Conservation (phyloP, 257 asterid species). For the Nemophila menziesii region DNA sequence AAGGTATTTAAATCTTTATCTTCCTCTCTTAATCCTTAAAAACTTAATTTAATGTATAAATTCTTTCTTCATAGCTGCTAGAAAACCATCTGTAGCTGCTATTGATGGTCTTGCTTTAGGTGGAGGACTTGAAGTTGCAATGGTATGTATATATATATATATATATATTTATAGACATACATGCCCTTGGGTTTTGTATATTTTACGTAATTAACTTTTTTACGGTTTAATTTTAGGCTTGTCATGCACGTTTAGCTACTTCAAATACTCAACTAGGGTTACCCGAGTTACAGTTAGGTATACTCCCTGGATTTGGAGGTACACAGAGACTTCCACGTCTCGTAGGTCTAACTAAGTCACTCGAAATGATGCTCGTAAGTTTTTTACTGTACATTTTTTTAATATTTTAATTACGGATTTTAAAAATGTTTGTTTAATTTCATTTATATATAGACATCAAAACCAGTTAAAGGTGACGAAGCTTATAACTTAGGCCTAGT, state of each 20-base stretch:
- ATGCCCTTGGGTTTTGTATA: conserved; percentile 9
- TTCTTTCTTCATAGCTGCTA: conserved; percentile 42
- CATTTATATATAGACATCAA: conserved; percentile 51
- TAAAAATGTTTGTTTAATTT: neutral
- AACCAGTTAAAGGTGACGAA: conserved; percentile 77
- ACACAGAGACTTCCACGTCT: conserved; percentile 99
- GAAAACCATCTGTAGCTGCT: conserved; percentile 94
- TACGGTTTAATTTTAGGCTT: conserved; percentile 42
- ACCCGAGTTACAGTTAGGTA: conserved; percentile 95
- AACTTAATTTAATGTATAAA: neutral
- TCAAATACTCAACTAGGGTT: conserved; percentile 78
- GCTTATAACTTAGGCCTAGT: conserved; percentile 89
- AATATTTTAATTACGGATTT: neutral
- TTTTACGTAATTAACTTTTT: conserved; percentile 18
- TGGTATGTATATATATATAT: too few species aligned
- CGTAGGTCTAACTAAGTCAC: conserved; percentile 85
- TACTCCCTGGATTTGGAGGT: conserved; percentile 99
- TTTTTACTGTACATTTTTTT: conserved; percentile 6
- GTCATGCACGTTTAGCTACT: conserved; percentile 95
- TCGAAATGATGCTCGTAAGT: conserved; percentile 95
- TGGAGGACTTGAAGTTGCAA: conserved; percentile 95
- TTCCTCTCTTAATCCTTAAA: conserved; percentile 1
- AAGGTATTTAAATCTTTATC: conserved; percentile 36
- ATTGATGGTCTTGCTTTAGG: conserved; percentile 98
- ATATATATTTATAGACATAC: too few species aligned